A percentile compares a stretch with the other conserved stretches of the same genome.
Conservation (phyloP, 352 stramenopile species). For the Globisporangium megalacanthum region DNA sequence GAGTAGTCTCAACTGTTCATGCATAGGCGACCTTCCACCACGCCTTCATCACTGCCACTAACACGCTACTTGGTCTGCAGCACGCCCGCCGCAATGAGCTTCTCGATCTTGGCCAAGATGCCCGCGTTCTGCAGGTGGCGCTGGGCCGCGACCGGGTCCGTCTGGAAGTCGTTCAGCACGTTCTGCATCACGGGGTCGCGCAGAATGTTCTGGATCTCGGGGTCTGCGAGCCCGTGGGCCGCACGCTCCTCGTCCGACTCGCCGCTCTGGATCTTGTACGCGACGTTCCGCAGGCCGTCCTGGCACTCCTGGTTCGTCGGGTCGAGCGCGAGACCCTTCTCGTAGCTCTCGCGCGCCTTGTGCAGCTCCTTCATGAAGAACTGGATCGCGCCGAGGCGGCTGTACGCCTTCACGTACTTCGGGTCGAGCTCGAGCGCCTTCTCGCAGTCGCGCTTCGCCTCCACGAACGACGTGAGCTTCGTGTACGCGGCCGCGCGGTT, state of each 20-base stretch:
- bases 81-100: constrained; percentile 97
- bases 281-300: constrained; percentile 94
- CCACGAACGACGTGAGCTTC: constrained; percentile 96
- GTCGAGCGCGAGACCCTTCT: constrained; percentile 94
- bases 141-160: constrained; percentile 89
- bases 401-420: constrained; percentile 99
- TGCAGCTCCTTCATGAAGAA: constrained; percentile 99
- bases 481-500: constrained; percentile 97
- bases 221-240: constrained; percentile 97
- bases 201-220: constrained; percentile 98
- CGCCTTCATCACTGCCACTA: constrained; percentile 4
- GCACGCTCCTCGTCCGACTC: constrained; percentile 96
- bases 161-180: constrained; percentile 97
- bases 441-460: constrained; percentile 93
- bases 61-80: constrained; percentile 87
- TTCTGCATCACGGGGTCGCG: constrained; percentile 97
- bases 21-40: not conserved
- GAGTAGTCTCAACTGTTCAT: too few species aligned
- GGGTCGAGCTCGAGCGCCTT: constrained; percentile 98
- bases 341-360: constrained; percentile 97
- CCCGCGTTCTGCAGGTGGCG: constrained; percentile 92
- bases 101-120: constrained; percentile 98
- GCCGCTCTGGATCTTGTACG: constrained; percentile 92
- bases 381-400: constrained; percentile 98
- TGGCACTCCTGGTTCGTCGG: constrained; percentile 94